A percentile compares a stretch with the other conserved stretches of the same genome.
These are phyloP conservation scores for Phytophthora colocasiae DNA, from an alignment of 352 stramenopile genomes.

Conservation along the genomic window DNA sequence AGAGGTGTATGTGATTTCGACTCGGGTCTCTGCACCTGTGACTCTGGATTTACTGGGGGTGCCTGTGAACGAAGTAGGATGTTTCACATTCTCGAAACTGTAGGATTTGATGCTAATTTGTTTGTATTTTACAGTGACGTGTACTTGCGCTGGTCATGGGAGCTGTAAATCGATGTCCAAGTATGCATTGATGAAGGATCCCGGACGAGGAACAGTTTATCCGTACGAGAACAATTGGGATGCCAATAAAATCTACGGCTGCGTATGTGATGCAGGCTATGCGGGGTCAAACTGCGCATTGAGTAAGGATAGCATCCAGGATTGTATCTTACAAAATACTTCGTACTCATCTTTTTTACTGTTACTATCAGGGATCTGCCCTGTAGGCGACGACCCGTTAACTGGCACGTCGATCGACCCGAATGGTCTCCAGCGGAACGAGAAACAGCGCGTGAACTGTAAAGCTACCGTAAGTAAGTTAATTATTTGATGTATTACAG, in stretches of 20 bases:
- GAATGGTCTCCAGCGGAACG: constrained; percentile 70
- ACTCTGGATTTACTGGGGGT: constrained; percentile 76
- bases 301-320: constrained; percentile 35
- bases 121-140: constrained; percentile 53
- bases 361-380: constrained; percentile 62
- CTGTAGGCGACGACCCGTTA: constrained; percentile 86
- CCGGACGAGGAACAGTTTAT: constrained; percentile 53
- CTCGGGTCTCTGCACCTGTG: constrained; percentile 69
- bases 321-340: no score
- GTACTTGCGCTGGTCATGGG: constrained; percentile 78
- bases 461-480: constrained; percentile 63
- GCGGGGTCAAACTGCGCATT: constrained; percentile 74
- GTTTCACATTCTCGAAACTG: neutral
- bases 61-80: constrained; percentile 78
- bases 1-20: constrained; percentile 66
- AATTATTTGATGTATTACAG: neutral
- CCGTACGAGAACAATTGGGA: constrained; percentile 85
- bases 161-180: constrained; percentile 83
- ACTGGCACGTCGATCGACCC: constrained; percentile 76
- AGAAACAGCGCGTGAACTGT: constrained; percentile 72
- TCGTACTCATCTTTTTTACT: no score
- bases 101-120: no score
- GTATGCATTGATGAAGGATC: constrained; percentile 66
- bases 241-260: constrained; percentile 84
- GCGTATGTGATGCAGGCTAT: constrained; percentile 86